Evolutionary conservation across 148 eudicot species (phyloP), one percentile per base, ranked within the genome.

Genomic region (Camellia granthamiana): DNA sequence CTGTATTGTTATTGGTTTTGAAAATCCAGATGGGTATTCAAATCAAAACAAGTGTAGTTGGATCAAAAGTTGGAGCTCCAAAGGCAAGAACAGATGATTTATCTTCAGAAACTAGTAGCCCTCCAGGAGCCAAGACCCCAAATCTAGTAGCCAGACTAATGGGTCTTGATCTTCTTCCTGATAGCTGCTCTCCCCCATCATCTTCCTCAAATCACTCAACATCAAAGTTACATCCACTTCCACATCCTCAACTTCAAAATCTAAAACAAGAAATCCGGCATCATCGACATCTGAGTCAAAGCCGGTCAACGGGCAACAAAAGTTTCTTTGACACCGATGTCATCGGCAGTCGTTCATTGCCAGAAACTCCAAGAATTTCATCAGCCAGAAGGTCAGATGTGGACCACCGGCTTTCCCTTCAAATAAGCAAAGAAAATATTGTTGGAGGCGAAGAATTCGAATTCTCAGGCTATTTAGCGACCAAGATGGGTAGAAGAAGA

Each of bases 141-240:
- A 90, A 59, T 44, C 85, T 91, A 2, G 91, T 91, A 3, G 95
- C 95, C 15, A 86, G 92, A 74, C 81, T 91, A 3, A 91, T 91
- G 95, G 95, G 95, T 10, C 91, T 91, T 6, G 95, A 91, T 70
- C 78, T 85, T 44, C 89, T 91, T 19, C 95, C 95, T 12, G 90
- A 89, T 65, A 79, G 15, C 72, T 59, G 61, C 41, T 84, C 88
- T 23, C 79, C 88, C 65, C 77, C 88, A 49, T 82, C 88, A 12
- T 86, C 89, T 0, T 80, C 80, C 12, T 82, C 88, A 41, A 84
- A 69, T 5, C 11, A 3, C 8, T 62, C 81, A 23, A 55, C 41
- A 54, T 18, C 81, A 7, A 77, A 66, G 1, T 82, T 66, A 55
- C 52, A 15, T 54, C 38, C 77, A n/a, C 75, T 19, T 38, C 61